These are phyloP conservation scores for Lachnellula occidentalis DNA, from an alignment of 2,329 filamentous ascomycete species.

Conservation along the genomic window DNA sequence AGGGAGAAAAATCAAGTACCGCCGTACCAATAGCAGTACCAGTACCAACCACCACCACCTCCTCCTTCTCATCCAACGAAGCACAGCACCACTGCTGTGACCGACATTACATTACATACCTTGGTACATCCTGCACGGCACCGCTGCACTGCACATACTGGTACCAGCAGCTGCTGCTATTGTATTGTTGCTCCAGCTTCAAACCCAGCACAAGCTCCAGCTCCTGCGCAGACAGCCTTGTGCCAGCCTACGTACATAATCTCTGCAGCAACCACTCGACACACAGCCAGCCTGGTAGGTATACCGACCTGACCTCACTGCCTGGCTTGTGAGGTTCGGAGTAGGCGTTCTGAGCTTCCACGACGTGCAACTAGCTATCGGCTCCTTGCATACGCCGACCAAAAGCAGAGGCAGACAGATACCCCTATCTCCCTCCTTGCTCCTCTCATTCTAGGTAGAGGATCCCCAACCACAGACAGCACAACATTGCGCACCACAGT, in stretches of 20 bases:
- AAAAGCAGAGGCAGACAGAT: conserved; percentile 1
- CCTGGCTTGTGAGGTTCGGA: conserved; percentile 22
- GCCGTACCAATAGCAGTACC: too few species aligned
- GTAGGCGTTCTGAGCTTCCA: conserved; percentile 22
- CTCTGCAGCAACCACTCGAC: conserved; percentile 12
- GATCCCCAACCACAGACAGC: background rate
- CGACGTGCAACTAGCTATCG: conserved; percentile 26
- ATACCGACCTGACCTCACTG: conserved; percentile 13
- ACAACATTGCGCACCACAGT: background rate
- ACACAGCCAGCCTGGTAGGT: conserved; percentile 3
- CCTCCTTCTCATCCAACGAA: too few species aligned
- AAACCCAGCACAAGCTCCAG: too few species aligned
- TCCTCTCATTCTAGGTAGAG: background rate
- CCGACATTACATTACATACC: too few species aligned
- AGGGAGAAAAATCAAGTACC: too few species aligned
- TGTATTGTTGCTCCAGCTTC: too few species aligned
- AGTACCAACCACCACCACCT: too few species aligned
- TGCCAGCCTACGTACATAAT: background rate
- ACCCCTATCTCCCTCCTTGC: background rate
- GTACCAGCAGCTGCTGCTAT: too few species aligned
- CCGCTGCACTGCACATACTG: too few species aligned
- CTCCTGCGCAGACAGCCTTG: background rate
- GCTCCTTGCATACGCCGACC: conserved; percentile 28
- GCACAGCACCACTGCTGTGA: too few species aligned
- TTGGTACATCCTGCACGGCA: too few species aligned